These are phyloP conservation scores for Aspergillus eucalypticola DNA, from an alignment of 2,329 filamentous ascomycete species.

Conservation along the genomic window DNA sequence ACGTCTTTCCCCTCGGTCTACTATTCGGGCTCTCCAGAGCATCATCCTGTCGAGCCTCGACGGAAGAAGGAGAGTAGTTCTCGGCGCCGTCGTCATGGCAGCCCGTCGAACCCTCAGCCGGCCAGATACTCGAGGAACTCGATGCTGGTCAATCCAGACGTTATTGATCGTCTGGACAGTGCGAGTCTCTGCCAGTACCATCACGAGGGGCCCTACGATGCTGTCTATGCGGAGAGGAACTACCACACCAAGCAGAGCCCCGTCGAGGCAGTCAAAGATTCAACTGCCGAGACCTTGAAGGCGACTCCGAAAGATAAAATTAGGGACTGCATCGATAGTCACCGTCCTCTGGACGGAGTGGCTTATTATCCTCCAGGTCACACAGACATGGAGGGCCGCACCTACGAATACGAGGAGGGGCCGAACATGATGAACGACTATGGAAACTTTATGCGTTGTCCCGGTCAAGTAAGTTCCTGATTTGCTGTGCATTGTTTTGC, in stretches of 20 bases:
- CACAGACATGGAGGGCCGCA: slow-evolving; percentile 66
- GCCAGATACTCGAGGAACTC: slow-evolving; percentile 24
- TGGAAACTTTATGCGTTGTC: slow-evolving; percentile 71
- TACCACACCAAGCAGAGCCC: slow-evolving; percentile 63
- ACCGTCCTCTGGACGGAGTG: slow-evolving; percentile 79
- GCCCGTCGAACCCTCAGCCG: slow-evolving; percentile 11
- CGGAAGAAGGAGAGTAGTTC: slow-evolving; percentile 17
- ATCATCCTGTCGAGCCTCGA: slow-evolving; percentile 28
- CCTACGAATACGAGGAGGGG: slow-evolving; percentile 82
- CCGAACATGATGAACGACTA: slow-evolving; percentile 74
- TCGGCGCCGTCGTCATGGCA: slow-evolving; percentile 20
- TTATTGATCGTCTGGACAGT: slow-evolving; percentile 76
- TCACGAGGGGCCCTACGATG: slow-evolving; percentile 88
- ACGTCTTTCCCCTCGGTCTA: slow-evolving; percentile 28
- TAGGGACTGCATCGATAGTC: slow-evolving; percentile 68
- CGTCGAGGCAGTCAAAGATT: slow-evolving; percentile 70
- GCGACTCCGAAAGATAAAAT: slow-evolving; percentile 81
- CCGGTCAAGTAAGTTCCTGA: slow-evolving; percentile 63
- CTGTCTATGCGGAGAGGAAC: slow-evolving; percentile 74
- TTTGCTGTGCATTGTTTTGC: background rate
- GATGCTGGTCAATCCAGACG: slow-evolving; percentile 63
- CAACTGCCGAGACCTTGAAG: slow-evolving; percentile 73
- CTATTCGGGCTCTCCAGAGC: slow-evolving; percentile 28
- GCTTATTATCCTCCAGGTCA: slow-evolving; percentile 74
- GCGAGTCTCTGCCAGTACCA: slow-evolving; percentile 70